Evolutionary conservation across 768 basidiomycete species (phyloP).

Genomic region (Russula emetica): DNA sequence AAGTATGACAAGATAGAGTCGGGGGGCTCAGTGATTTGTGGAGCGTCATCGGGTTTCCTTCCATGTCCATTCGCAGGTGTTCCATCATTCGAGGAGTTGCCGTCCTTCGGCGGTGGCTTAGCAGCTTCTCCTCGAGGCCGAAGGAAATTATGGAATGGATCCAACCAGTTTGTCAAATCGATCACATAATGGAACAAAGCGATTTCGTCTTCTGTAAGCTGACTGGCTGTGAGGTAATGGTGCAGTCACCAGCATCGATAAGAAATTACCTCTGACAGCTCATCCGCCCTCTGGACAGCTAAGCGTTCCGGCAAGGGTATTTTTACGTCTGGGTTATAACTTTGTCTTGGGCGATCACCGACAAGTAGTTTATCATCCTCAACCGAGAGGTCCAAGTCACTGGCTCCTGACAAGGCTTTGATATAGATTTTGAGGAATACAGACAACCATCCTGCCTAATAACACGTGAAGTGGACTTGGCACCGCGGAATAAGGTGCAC

Average conservation of each 20-base stretch:
- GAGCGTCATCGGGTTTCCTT: conserved; percentile 72
- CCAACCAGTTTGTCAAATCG: conserved; percentile 69
- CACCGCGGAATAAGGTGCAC: conserved; percentile 30
- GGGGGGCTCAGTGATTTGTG: conserved; percentile 59
- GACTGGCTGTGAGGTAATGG: conserved; percentile 7
- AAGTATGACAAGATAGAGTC: conserved; percentile 54
- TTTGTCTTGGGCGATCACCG: conserved; percentile 73
- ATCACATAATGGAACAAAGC: conserved; percentile 55
- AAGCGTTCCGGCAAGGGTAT: conserved; percentile 59
- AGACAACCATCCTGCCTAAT: conserved; percentile 53
- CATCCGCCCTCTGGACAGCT: conserved; percentile 44
- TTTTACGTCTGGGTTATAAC: conserved; percentile 45
- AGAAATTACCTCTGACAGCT: conserved; percentile 48
- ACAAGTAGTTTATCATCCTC: conserved; percentile 73
- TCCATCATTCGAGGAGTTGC: conserved; percentile 61
- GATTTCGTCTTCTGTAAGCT: conserved; percentile 67
- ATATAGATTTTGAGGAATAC: conserved; percentile 75
- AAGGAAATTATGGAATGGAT: conserved; percentile 67
- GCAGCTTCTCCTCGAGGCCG: conserved; percentile 76
- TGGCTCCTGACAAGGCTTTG: conserved; percentile 68
- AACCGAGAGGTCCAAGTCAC: conserved; percentile 73
- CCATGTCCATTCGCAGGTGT: conserved; percentile 48
- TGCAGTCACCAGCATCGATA: conserved; percentile 23
- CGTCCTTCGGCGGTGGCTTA: conserved; percentile 67
- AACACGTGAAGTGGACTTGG: background rate